phyloP scores from a whole-genome alignment of 176 grass and related monocot species.

The Cymbopogon citratus region DNA sequence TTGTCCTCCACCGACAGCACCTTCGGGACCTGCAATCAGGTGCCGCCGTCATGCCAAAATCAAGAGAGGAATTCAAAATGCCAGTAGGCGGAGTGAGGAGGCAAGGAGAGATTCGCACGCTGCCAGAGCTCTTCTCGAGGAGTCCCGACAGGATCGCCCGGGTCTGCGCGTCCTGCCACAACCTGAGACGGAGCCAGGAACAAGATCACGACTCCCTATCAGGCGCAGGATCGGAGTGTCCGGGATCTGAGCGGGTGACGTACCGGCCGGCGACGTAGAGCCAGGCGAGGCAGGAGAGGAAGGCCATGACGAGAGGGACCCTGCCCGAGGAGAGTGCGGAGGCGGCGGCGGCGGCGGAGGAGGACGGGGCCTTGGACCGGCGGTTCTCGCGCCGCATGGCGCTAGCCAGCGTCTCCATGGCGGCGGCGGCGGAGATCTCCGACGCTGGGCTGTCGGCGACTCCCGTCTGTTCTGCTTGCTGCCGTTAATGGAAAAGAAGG shows the following conservation, averaged over 20 bases:
- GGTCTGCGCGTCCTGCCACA: slow-evolving; percentile 96
- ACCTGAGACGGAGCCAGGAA: slow-evolving; percentile 29
- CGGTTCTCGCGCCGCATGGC: slow-evolving; percentile 60
- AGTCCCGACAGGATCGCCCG: slow-evolving; percentile 71
- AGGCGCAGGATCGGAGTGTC: not conserved
- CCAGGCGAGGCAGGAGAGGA: slow-evolving; percentile 97
- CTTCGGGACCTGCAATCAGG: slow-evolving; percentile 63
- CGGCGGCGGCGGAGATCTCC: slow-evolving; percentile 32
- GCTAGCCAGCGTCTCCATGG: slow-evolving; percentile 82
- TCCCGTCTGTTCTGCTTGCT: not conserved
- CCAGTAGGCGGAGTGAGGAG: not conserved
- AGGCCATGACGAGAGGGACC: slow-evolving; percentile 70
- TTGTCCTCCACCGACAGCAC: slow-evolving; percentile 83
- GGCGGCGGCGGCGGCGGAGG: slow-evolving; percentile 12
- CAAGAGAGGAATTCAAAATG: not conserved
- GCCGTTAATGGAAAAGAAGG: not conserved
- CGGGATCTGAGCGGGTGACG: slow-evolving; percentile 16
- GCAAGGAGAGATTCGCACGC: slow-evolving; percentile 54
- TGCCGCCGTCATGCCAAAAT: not conserved
- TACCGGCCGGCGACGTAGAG: slow-evolving; percentile 90
- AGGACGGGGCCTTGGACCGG: slow-evolving; percentile 39
- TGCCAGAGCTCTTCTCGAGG: slow-evolving; percentile 67
- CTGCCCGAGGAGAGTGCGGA: slow-evolving; percentile 33
- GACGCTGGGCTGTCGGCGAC: not conserved
- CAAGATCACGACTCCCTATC: not conserved